Conservation (phyloP, 345 rosid species). For the Firmiana major region DNA sequence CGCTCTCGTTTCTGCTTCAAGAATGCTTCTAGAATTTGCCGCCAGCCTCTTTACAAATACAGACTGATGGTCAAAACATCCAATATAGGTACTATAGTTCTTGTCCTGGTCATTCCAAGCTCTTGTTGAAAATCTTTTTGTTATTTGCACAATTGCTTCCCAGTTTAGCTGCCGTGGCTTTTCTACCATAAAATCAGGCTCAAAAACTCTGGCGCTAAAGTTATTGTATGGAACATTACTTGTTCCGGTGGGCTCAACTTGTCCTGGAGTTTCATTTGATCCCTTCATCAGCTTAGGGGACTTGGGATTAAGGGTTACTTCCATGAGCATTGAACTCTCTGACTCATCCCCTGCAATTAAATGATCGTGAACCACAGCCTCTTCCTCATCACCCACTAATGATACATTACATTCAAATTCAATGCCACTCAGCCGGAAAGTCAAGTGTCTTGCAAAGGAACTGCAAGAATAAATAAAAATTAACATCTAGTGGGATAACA, state of each 20-base stretch:
- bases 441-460: constrained; percentile 29
- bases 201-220: background rate
- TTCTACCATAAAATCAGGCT: background rate
- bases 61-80: constrained; percentile 10
- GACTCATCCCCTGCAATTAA: background rate
- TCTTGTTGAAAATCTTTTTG: constrained; percentile 23
- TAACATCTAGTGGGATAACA: background rate
- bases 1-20: constrained; percentile 37
- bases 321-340: constrained; percentile 10
- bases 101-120: constrained; percentile 4
- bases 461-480: constrained; percentile 16
- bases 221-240: background rate
- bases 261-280: background rate
- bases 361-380: background rate
- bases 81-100: constrained; percentile 16
- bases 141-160: constrained; percentile 30
- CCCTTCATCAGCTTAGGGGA: constrained; percentile 23
- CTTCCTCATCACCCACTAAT: constrained; percentile 27
- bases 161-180: constrained; percentile 32
- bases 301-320: constrained; percentile 15
- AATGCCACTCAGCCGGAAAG: constrained; percentile 29
- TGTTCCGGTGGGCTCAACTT: background rate
- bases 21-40: constrained; percentile 11
- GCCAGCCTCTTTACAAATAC: constrained; percentile 24
- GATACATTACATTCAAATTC: constrained; percentile 20